A percentile compares a stretch with the other conserved stretches of the same genome.
Evolutionary conservation across 2,329 filamentous ascomycete genomes (phyloP).

Genomic region (Sclerotinia glacialis): DNA sequence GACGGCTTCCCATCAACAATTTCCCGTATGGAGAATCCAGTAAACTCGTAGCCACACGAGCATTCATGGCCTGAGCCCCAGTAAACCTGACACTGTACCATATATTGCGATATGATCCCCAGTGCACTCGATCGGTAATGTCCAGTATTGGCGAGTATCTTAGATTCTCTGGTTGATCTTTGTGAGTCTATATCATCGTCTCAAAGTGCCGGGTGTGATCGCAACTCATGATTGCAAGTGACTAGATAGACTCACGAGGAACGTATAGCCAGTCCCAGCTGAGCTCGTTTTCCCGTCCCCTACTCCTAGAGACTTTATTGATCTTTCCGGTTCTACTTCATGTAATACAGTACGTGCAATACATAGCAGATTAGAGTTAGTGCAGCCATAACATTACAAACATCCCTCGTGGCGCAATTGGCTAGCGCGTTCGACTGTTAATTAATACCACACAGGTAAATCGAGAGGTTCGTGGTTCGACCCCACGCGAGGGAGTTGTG

Average conservation of each 20-base stretch:
- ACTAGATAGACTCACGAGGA: neutral
- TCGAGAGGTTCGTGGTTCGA: conserved; percentile 22
- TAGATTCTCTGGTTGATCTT: neutral
- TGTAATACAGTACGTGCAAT: neutral
- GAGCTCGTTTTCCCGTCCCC: neutral
- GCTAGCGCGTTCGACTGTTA: conserved; percentile 24
- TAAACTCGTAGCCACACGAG: neutral
- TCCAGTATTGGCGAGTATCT: neutral
- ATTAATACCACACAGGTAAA: too few relatives aligned
- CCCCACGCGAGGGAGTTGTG: conserved; percentile 15
- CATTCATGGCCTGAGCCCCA: too few relatives aligned
- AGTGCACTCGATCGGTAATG: neutral
- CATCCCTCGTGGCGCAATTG: conserved; percentile 23
- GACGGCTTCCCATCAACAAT: neutral
- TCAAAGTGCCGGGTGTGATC: neutral
- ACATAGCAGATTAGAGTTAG: rapidly evolving
- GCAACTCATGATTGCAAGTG: neutral
- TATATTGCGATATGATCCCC: neutral
- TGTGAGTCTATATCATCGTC: neutral
- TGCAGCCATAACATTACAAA: neutral
- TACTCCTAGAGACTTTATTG: neutral
- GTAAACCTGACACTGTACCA: neutral
- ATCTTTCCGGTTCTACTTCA: neutral
- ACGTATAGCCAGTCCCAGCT: neutral
- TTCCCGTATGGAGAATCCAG: neutral